Conservation (phyloP, 1,284 basidiomycete species). For the Fomitopsis schrenkii region DNA sequence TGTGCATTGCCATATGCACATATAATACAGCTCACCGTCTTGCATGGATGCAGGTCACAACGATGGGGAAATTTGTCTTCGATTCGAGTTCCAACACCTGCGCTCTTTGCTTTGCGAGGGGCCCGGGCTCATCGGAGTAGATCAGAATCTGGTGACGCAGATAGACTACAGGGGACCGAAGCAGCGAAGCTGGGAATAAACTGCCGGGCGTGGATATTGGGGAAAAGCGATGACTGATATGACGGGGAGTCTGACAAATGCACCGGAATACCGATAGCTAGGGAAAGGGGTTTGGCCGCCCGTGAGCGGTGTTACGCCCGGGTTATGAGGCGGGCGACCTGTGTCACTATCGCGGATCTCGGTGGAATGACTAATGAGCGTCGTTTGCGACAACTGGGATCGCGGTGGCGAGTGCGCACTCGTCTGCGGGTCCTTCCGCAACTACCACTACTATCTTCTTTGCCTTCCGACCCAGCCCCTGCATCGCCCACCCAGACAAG, state of each 20-base stretch:
- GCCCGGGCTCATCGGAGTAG: too few relatives aligned
- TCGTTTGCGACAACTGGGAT: background rate
- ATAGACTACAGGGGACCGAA: too few relatives aligned
- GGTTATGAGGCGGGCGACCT: background rate
- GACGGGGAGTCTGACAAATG: background rate
- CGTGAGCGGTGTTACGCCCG: background rate
- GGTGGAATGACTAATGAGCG: slow-evolving; percentile 1
- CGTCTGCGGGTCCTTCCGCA: background rate
- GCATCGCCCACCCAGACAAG: background rate
- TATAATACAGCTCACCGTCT: too few relatives aligned
- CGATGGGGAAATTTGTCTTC: too few relatives aligned
- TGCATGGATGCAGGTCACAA: too few relatives aligned
- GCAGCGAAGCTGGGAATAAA: too few relatives aligned
- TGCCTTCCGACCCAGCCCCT: background rate
- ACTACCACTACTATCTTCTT: background rate
- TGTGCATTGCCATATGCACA: too few relatives aligned
- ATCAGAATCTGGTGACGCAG: too few relatives aligned
- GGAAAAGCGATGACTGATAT: background rate
- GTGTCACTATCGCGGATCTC: background rate
- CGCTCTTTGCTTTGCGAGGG: too few relatives aligned
- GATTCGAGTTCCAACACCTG: too few relatives aligned
- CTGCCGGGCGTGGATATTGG: background rate
- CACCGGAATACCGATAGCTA: background rate
- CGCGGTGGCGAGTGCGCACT: background rate
- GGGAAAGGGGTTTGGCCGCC: background rate